Percentiles rank a stretch among this genome's conserved stretches.
Conservation (phyloP, 2,329 filamentous ascomycete genomes). For the Aspergillus novofumigatus region DNA sequence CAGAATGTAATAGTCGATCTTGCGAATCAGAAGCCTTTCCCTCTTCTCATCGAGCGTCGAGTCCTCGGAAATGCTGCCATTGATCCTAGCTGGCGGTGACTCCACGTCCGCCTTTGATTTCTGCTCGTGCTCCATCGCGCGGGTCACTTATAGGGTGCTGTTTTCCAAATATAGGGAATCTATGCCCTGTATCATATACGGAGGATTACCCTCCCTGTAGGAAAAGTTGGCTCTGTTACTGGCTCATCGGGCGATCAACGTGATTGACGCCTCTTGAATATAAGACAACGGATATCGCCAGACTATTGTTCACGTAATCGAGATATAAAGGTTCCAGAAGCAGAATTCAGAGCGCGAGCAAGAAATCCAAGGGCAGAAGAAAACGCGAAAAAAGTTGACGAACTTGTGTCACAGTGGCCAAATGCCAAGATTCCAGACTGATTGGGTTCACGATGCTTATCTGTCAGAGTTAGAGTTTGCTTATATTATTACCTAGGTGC, state of each 20-base stretch:
- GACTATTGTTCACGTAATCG: no score
- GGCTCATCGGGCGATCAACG: no score
- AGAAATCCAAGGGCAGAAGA: neutral
- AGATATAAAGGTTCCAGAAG: no score
- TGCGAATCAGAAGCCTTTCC: constrained; percentile 31
- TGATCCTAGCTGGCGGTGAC: constrained; percentile 5
- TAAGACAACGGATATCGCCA: no score
- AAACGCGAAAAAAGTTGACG: neutral
- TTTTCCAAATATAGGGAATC: neutral
- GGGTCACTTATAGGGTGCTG: neutral
- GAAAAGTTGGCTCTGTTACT: neutral
- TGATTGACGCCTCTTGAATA: no score
- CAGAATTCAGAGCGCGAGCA: neutral
- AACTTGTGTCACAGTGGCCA: neutral
- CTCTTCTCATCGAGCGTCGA: constrained; percentile 25
- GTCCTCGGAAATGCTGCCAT: constrained; percentile 14
- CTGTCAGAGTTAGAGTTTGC: neutral
- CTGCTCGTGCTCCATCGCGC: neutral
- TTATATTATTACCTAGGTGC: no score
- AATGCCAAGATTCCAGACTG: neutral
- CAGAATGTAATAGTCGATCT: constrained; percentile 40
- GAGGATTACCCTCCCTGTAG: neutral
- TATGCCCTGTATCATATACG: neutral
- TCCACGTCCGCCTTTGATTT: constrained; percentile 14
- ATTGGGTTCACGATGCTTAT: neutral